Conservation (phyloP, 805 yeast species). For the Naumovozyma castellii region DNA sequence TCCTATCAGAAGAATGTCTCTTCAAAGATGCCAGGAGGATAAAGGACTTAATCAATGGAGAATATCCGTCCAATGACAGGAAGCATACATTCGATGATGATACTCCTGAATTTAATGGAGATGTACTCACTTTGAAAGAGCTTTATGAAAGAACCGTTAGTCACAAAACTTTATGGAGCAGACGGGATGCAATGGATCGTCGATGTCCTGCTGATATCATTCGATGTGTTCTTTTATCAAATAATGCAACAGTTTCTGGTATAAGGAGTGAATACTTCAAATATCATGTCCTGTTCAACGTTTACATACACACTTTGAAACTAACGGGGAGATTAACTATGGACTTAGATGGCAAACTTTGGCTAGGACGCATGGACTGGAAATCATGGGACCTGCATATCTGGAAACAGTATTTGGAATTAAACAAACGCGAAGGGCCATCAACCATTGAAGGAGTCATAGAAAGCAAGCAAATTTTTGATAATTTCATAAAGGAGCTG, state of each 20-base stretch:
- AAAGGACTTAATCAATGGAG: neutral
- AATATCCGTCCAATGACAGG: neutral
- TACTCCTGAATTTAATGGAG: neutral
- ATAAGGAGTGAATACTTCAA: conserved; percentile 19
- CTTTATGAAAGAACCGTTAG: conserved; percentile 4
- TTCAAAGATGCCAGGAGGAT: neutral
- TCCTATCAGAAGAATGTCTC: conserved; percentile 1
- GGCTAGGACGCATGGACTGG: conserved; percentile 1
- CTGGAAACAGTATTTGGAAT: conserved; percentile 8
- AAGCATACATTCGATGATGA: neutral
- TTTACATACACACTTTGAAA: conserved; percentile 9
- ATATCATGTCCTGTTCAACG: conserved; percentile 12
- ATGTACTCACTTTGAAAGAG: conserved; percentile 2
- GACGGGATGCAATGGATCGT: conserved; percentile 3
- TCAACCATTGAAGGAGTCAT: conserved; percentile 8
- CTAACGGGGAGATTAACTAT: conserved; percentile 3
- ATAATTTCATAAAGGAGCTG: conserved; percentile 13
- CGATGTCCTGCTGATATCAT: conserved; percentile 21
- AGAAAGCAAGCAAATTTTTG: conserved; percentile 10
- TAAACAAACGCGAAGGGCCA: conserved; percentile 6
- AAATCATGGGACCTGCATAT: conserved; percentile 17
- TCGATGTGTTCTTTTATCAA: conserved; percentile 14
- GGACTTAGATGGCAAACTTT: neutral
- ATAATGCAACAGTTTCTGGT: conserved; percentile 6
- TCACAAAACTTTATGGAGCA: conserved; percentile 11